Base-by-base conservation (phyloP, 139 green algal genomes). In the Chlamydomonas eustigma region DNA sequence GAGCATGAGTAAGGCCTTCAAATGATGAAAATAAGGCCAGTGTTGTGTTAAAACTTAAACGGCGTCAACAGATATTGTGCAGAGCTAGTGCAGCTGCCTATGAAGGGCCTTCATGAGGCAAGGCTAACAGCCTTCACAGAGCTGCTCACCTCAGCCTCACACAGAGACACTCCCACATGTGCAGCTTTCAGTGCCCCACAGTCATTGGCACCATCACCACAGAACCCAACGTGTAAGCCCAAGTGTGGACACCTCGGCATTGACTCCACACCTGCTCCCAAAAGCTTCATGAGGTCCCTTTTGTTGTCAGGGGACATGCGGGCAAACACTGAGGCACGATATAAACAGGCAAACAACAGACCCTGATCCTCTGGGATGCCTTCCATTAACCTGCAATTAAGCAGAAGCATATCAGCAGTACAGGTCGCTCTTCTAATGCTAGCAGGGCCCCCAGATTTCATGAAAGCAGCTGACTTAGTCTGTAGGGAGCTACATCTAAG, bases 131-230 rank as follows among this genome's bases (percentile, higher is more conserved):
- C n/a, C n/a, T n/a, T n/a, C n/a, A 73, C 28, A 73, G 39, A 8
- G n/a, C 2, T n/a, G n/a, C 72, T 5, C 73, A 78, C 83, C 79
- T 88, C 86, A 1, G 83, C 83, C 79, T 90, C 81, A 50, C 86
- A 90, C 51, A 91, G 83, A 28, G 84, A 88, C 69, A 89, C 81
- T 34, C 84, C 87, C 58, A 91, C 87, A 50, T 86, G 82, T 8
- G 82, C 82, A 3, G 84, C 84, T 76, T 87, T 87, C 39, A 91
- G 87, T 25, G 87, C 87, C 1, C 82, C 84, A 28, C 80, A 84
- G 78, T 91, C 87, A 73, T 91, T 91, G 4, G 87, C 84, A 4
- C 87, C 87, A 50, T 91, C 87, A 0, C 87, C 87, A 44, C 84
- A 89, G 68, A 91, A 91, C 39, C 82, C 88, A 39, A 89, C 87